phyloP scores from a whole-genome alignment of 2,329 filamentous ascomycete genomes.

The Colletotrichum scovillei region DNA sequence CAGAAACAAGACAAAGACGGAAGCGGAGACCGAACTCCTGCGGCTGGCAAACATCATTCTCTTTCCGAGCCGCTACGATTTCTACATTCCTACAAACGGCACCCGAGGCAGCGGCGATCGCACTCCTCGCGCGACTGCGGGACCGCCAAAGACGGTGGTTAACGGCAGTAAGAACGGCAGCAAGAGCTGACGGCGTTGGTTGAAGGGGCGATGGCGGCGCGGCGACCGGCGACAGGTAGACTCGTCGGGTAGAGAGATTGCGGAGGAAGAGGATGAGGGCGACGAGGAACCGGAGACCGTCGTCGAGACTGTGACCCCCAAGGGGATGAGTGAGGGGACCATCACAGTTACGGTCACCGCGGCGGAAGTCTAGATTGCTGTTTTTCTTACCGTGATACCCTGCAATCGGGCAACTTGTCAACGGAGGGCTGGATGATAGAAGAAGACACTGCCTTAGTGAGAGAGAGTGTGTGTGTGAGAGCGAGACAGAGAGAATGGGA shows the following conservation, averaged over 20 bases:
- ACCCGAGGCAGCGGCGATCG: slow-evolving; percentile 32
- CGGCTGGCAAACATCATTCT: slow-evolving; percentile 67
- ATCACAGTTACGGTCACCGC: slow-evolving; percentile 34
- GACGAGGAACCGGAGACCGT: slow-evolving; percentile 14
- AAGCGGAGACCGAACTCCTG: slow-evolving; percentile 63
- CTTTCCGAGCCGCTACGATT: slow-evolving; percentile 53
- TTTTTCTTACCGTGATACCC: slow-evolving; percentile 35
- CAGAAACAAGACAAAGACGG: slow-evolving; percentile 44
- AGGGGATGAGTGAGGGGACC: slow-evolving; percentile 10
- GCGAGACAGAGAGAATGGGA: neutral
- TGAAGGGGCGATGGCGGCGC: slow-evolving; percentile 38
- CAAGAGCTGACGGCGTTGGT: slow-evolving; percentile 38
- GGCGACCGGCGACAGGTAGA: slow-evolving; percentile 10
- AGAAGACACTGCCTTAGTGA: neutral
- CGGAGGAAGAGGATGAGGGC: slow-evolving; percentile 4
- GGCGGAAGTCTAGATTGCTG: slow-evolving; percentile 25
- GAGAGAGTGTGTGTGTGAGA: neutral
- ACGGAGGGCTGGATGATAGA: neutral
- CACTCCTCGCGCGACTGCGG: slow-evolving; percentile 27
- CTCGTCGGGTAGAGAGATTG: slow-evolving; percentile 9
- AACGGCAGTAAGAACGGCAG: neutral
- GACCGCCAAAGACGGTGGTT: slow-evolving; percentile 14
- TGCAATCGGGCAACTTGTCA: slow-evolving; percentile 17
- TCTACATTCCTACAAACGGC: slow-evolving; percentile 35
- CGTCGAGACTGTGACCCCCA: slow-evolving; percentile 9